Conservation (phyloP, 495 filamentous ascomycete genomes). For the Collariella sp. region DNA sequence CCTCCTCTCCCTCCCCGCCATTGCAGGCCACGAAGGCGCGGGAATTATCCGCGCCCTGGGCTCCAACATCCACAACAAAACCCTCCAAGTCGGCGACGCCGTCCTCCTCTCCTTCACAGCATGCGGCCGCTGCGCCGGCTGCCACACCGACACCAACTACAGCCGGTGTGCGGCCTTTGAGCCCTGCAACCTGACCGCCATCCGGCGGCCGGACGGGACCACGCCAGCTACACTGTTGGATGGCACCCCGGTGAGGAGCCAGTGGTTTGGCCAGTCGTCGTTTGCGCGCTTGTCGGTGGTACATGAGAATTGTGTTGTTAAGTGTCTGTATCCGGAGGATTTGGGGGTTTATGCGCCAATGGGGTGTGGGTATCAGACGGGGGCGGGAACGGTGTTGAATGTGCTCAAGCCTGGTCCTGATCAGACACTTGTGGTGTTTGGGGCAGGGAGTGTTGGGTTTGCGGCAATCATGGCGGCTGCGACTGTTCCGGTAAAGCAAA, state of each 20-base stretch:
- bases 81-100: slow-evolving; percentile 37
- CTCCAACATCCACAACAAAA: slow-evolving; percentile 26
- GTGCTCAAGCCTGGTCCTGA: slow-evolving; percentile 21
- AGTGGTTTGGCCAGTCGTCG: slow-evolving; percentile 41
- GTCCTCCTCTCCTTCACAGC: slow-evolving; percentile 34
- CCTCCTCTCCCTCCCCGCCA: slow-evolving; percentile 27
- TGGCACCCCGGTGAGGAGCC: slow-evolving; percentile 25
- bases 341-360: slow-evolving; percentile 32
- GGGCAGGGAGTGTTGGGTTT: slow-evolving; percentile 38
- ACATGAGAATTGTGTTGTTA: slow-evolving; percentile 24
- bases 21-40: slow-evolving; percentile 48
- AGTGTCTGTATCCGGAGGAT: slow-evolving; percentile 20
- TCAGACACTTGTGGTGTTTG: slow-evolving; percentile 29
- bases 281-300: slow-evolving; percentile 31
- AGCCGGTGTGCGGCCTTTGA: slow-evolving; percentile 26
- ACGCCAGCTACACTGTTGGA: slow-evolving; percentile 15
- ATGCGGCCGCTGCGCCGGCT: slow-evolving; percentile 29
- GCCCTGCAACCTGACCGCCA: slow-evolving; percentile 26
- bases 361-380: slow-evolving; percentile 38
- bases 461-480: slow-evolving; percentile 27
- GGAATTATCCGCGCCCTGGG: slow-evolving; percentile 42
- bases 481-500: slow-evolving; percentile 17
- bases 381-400: slow-evolving; percentile 36
- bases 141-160: slow-evolving; percentile 19
- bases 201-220: slow-evolving; percentile 2